A percentile compares a stretch with the other conserved stretches of the same genome.
Conservation (phyloP, 805 yeast species). For the Nakazawaea peltata region DNA sequence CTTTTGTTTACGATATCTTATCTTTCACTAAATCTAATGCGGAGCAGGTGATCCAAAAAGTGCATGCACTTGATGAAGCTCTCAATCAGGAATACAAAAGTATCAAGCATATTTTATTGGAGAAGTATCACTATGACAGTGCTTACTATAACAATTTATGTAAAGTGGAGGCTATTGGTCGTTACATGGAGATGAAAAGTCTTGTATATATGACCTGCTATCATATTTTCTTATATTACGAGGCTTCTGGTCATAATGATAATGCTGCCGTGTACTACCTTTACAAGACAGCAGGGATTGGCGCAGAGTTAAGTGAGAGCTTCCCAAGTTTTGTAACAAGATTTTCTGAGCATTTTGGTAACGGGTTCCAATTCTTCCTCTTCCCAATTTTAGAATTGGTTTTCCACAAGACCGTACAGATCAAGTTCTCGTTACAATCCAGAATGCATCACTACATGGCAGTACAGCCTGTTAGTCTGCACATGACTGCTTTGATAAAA, state of each 20-base stretch:
- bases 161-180: not conserved
- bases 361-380: constrained; percentile 29
- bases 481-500: not conserved
- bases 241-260: constrained; percentile 4
- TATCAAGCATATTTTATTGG: not conserved
- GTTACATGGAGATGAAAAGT: constrained; percentile 7
- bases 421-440: constrained; percentile 17
- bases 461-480: not conserved
- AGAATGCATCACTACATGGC: constrained; percentile 21
- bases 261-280: constrained; percentile 1
- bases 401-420: constrained; percentile 29
- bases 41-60: not conserved
- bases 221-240: constrained; percentile 15
- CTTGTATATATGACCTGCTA: constrained; percentile 15
- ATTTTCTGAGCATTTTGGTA: constrained; percentile 16
- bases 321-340: not conserved
- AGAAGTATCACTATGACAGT: not conserved
- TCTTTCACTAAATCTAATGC: constrained; percentile 1
- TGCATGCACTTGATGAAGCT: not conserved
- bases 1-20: constrained; percentile 1
- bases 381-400: constrained; percentile 29
- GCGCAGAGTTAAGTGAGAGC: constrained; percentile 1
- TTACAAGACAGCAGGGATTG: not conserved
- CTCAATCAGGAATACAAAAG: not conserved
- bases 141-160: not conserved